A percentile compares a stretch with the other conserved stretches of the same genome.
These are phyloP conservation scores for Nakaseomyces uthaithaninus DNA, from an alignment of 1,139 yeast genomes.

Conservation along the genomic window DNA sequence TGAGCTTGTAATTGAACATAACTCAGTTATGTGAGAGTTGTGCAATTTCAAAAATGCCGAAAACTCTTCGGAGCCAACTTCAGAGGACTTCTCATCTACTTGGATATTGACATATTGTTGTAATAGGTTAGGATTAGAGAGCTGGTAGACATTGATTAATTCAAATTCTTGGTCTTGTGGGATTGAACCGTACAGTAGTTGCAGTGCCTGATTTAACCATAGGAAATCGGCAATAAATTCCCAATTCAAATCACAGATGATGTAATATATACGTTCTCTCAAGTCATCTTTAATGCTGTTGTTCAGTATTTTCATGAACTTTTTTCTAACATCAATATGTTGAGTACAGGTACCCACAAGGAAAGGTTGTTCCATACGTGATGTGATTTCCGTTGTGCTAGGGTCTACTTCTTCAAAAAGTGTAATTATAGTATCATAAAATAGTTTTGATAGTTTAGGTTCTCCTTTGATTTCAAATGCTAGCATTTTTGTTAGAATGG, in stretches of 20 bases:
- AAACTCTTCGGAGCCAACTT: slow-evolving; percentile 14
- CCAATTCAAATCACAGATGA: slow-evolving; percentile 93
- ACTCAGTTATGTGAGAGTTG: slow-evolving; percentile 44
- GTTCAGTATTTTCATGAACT: slow-evolving; percentile 73
- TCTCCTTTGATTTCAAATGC: slow-evolving; percentile 86
- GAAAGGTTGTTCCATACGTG: slow-evolving; percentile 94
- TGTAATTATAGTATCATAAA: slow-evolving; percentile 79
- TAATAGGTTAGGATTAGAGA: slow-evolving; percentile 48
- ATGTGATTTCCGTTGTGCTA: slow-evolving; percentile 82
- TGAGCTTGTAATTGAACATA: slow-evolving; percentile 47
- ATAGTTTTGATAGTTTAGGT: slow-evolving; percentile 66
- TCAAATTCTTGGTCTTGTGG: slow-evolving; percentile 43
- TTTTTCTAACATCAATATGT: slow-evolving; percentile 66
- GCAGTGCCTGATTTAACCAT: slow-evolving; percentile 93
- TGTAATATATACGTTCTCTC: slow-evolving; percentile 71
- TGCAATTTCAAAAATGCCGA: slow-evolving; percentile 36
- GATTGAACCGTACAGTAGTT: slow-evolving; percentile 72
- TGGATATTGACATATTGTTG: slow-evolving; percentile 32
- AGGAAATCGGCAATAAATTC: slow-evolving; percentile 86
- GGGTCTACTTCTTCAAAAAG: slow-evolving; percentile 77
- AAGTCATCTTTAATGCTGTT: slow-evolving; percentile 74
- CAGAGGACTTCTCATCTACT: slow-evolving; percentile 6
- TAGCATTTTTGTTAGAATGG: slow-evolving; percentile 87
- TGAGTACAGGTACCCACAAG: slow-evolving; percentile 84
- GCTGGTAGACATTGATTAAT: slow-evolving; percentile 44